Percentiles rank a stretch among this genome's conserved stretches.
Conservation (phyloP, 441 rosid species). For the Populus hybrid region DNA sequence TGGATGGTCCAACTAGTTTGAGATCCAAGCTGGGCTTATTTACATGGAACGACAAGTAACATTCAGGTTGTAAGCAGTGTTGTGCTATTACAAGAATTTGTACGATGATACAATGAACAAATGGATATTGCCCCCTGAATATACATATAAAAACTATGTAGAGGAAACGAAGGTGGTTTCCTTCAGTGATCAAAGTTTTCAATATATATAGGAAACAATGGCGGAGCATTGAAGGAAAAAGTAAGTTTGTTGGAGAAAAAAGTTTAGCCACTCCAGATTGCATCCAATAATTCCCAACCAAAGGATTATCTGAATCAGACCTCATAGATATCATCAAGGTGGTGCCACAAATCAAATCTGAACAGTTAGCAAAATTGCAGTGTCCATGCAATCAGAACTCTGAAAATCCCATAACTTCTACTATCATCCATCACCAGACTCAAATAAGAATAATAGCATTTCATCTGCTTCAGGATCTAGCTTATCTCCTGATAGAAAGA, state of each 20-base stretch:
- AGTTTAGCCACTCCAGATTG: conserved; percentile 90
- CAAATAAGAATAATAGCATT: conserved; percentile 35
- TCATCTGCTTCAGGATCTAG: conserved; percentile 31
- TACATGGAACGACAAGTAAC: neutral
- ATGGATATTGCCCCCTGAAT: neutral
- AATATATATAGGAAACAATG: neutral
- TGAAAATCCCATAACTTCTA: neutral
- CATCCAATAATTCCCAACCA: conserved; percentile 93
- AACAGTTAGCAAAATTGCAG: neutral
- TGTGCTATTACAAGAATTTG: neutral
- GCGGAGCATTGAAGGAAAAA: conserved; percentile 10
- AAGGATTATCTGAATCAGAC: conserved; percentile 90
- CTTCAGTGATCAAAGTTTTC: neutral
- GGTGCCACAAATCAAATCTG: conserved; percentile 6
- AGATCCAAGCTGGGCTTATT: neutral
- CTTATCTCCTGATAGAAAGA: conserved; percentile 66
- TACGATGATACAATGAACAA: neutral
- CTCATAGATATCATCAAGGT: conserved; percentile 36
- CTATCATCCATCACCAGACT: conserved; percentile 24
- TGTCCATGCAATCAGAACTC: neutral
- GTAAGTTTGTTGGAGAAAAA: conserved; percentile 78
- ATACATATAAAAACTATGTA: neutral
- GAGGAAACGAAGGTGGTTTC: neutral
- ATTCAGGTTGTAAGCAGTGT: neutral
- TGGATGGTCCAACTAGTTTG: neutral